phyloP scores from a whole-genome alignment of 441 rosid species.

The Arabidopsis lyrata region DNA sequence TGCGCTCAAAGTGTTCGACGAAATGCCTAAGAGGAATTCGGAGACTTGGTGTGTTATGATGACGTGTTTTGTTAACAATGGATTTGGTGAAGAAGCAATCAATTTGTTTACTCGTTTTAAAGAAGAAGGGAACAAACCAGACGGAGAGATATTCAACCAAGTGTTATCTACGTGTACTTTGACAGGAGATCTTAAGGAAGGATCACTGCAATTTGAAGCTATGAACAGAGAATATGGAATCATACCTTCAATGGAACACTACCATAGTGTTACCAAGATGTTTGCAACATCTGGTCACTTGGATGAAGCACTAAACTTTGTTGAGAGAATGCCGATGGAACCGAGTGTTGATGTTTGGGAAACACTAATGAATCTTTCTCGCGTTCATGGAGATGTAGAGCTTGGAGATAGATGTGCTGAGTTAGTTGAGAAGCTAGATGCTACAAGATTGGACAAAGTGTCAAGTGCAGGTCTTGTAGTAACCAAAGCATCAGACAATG shows the following conservation, averaged over 20 bases:
- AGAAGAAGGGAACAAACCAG: conserved; percentile 62
- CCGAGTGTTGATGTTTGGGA: conserved; percentile 7
- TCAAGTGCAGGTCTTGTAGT: conserved; percentile 72
- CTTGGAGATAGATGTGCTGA: conserved; percentile 60
- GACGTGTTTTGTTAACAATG: conserved; percentile 64
- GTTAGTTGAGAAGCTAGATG: conserved; percentile 2
- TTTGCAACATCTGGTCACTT: conserved; percentile 48
- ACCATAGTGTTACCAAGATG: conserved; percentile 60
- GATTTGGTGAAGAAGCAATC: conserved; percentile 69
- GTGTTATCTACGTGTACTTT: not conserved
- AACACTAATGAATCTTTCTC: conserved; percentile 43
- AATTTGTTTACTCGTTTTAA: conserved; percentile 65
- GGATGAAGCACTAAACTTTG: not conserved
- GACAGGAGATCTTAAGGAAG: conserved; percentile 47
- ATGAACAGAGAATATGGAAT: conserved; percentile 66
- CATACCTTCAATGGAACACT: conserved; percentile 68
- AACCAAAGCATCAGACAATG: conserved; percentile 50
- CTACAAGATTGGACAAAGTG: conserved; percentile 49
- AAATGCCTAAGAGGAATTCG: conserved; percentile 43
- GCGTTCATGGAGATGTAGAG: conserved; percentile 68
- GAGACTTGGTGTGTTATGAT: conserved; percentile 71
- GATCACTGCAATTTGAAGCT: conserved; percentile 66
- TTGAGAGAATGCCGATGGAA: not conserved
- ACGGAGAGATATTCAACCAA: conserved; percentile 42
- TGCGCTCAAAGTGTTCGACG: conserved; percentile 26